phyloP scores from a whole-genome alignment of 2,329 filamentous ascomycete genomes.

The Stagonosporopsis vannaccii region DNA sequence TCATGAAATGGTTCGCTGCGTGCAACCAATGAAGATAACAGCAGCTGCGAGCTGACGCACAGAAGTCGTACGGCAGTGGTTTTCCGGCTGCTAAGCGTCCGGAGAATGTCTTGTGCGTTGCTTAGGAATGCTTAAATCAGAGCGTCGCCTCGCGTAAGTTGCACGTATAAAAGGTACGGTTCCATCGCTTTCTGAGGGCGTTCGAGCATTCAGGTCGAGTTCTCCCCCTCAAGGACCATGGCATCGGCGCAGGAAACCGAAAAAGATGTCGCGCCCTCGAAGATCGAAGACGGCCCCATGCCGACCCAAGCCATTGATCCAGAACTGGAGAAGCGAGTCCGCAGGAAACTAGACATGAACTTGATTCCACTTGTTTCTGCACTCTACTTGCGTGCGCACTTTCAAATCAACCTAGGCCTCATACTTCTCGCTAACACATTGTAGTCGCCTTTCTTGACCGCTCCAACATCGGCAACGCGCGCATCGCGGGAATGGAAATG shows the following conservation, averaged over 20 bases:
- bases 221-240: not conserved
- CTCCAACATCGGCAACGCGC: constrained; percentile 51
- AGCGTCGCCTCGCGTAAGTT: not conserved
- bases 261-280: constrained; percentile 4
- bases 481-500: constrained; percentile 50
- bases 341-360: constrained; percentile 41
- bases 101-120: not conserved
- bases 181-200: too few species aligned
- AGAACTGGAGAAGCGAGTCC: constrained; percentile 35
- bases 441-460: constrained; percentile 41
- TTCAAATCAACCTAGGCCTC: not conserved
- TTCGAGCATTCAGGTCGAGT: not conserved
- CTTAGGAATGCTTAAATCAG: constrained; percentile 9
- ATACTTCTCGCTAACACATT: not conserved
- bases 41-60: constrained; percentile 5
- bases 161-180: too few species aligned
- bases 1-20: not conserved
- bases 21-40: not conserved
- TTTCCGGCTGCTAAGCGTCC: not conserved
- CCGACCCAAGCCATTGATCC: constrained; percentile 18
- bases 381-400: constrained; percentile 41
- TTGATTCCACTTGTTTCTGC: constrained; percentile 43
- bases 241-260: not conserved
- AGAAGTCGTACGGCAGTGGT: not conserved
- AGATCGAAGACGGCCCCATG: constrained; percentile 11